Base-by-base conservation (phyloP, 164 flowering plant genomes). In the Macadamia tetraphylla region DNA sequence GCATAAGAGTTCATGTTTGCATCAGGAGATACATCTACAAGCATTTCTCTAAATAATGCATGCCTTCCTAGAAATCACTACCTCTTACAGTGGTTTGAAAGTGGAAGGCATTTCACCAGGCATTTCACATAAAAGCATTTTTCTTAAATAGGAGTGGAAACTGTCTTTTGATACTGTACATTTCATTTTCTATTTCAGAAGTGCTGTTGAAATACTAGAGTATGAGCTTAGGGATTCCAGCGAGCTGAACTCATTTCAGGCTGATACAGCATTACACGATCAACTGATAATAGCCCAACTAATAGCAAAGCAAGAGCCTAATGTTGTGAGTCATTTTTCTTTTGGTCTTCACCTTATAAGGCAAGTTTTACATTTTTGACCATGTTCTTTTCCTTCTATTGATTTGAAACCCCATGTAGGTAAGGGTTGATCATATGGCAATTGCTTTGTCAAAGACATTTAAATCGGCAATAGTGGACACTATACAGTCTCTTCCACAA, bases 401-500 rank as follows among this genome's bases (percentile, higher is more conserved):
- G 30, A 30, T 55, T 61, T 66, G 42, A 48, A 70, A 17, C 31
- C 44, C 46, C 30, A 73, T 79, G 56, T 79, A 94, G 98, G 94
- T 95, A 63, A 83, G 84, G 76, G 71, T 95, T 68, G 88, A 90
- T 76, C 96, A 90, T 75, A 88, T 95, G 92, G 91, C 85, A 66
- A 46, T 74, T 80, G 99, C 99, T 64, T 82, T 89, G 74, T 87
- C 97, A 70, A 95, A 83, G 79, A 79, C 90, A 64, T 90, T 77
- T 68, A 84, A 67, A 76, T 88, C 97, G 17, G 84, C 92, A 43
- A 67, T 81, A 14, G 94, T 95, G 48, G 98, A 88, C 74, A 95
- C 86, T 9, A 86, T 95, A 69, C 94, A 88, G 62, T 85, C 88
- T 71, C 97, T 94, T 65, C 99, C 99, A 15, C 98, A 90, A 61